Evolutionary conservation across 2,329 filamentous ascomycete species (phyloP), one percentile per base, ranked within the genome.

Genomic region (Gnomoniopsis sp.): DNA sequence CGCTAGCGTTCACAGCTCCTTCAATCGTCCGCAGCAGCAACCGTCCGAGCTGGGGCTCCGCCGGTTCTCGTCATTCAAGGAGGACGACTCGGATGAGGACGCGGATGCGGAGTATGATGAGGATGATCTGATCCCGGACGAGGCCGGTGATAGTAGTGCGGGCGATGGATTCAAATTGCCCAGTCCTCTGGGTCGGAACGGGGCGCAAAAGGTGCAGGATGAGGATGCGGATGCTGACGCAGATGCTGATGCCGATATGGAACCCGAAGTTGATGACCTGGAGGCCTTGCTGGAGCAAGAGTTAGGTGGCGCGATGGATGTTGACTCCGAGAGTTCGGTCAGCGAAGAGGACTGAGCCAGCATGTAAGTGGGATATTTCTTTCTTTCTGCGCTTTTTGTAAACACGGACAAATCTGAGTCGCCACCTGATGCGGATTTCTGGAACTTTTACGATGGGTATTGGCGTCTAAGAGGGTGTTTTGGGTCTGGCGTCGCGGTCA

Each of bases 281-380:
- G 82, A 82, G 55, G 81, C 79, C 22, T 82, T 85, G 65, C 75
- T 87, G 68, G 82, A 83, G 64, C 81, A 81, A 8, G 79, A 79
- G 43, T 73, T 83, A 6, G 49, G 65, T 54, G 64, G 64, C 34
- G 71, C 75, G 61, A 75, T 78, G 30, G 77, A 79, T 26, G 80
- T 76, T 38, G 83, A 85, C 19, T 73, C 77, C 54, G 85, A 88
- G 69, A 88, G 85, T 64, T 84, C 86, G 65, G 84, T 88, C 55
- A 88, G 85, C 64, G 85, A 88, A 68, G 85, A 88, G 69, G 85
- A 88, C 68, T 88, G 72, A 63, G 22, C 22, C 6, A 26, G 3
- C 14, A n/a, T 36, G 21, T 11, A 19, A n/a, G 41, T 19, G 19
- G n/a, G 50, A n/a, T 21, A 34, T 19, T 15, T 52, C 33, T 49